phyloP scores from a whole-genome alignment of 2,329 filamentous ascomycete species.

The Microdochium nivale region DNA sequence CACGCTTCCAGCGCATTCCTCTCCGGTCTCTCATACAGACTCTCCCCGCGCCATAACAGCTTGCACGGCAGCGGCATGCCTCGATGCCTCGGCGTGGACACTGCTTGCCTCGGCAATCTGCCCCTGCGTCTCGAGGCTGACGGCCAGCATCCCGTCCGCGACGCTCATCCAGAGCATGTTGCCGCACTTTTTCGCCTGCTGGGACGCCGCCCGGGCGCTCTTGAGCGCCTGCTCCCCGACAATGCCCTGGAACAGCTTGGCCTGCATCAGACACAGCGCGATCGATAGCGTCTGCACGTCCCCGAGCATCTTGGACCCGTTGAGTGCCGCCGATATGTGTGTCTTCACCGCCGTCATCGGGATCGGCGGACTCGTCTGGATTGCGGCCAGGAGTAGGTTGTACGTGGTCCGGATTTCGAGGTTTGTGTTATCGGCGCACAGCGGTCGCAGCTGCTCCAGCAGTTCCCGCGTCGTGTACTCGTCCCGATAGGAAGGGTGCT shows the following conservation, averaged over 20 bases:
- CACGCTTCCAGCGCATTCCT: too few species aligned
- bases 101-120: constrained; percentile 41
- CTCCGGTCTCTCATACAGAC: neutral
- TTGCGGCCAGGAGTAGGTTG: constrained; percentile 64
- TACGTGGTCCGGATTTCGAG: constrained; percentile 70
- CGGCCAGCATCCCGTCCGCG: constrained; percentile 67
- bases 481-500: constrained; percentile 48
- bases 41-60: constrained; percentile 13
- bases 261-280: constrained; percentile 77
- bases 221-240: constrained; percentile 75
- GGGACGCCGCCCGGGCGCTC: constrained; percentile 60
- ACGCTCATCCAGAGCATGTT: constrained; percentile 74
- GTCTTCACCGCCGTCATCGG: constrained; percentile 72
- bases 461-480: constrained; percentile 51
- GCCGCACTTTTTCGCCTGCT: constrained; percentile 60
- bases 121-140: constrained; percentile 66
- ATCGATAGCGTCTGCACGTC: constrained; percentile 80
- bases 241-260: constrained; percentile 71
- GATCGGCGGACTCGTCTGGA: constrained; percentile 50
- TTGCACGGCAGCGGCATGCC: constrained; percentile 16
- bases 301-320: constrained; percentile 56
- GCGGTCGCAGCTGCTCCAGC: constrained; percentile 55
- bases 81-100: constrained; percentile 23
- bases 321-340: constrained; percentile 65
- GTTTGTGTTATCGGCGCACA: constrained; percentile 63